Percentiles rank a stretch among this genome's conserved stretches.
Evolutionary conservation across 1,284 basidiomycete species (phyloP).

Genomic region (Naganishia cerealis): DNA sequence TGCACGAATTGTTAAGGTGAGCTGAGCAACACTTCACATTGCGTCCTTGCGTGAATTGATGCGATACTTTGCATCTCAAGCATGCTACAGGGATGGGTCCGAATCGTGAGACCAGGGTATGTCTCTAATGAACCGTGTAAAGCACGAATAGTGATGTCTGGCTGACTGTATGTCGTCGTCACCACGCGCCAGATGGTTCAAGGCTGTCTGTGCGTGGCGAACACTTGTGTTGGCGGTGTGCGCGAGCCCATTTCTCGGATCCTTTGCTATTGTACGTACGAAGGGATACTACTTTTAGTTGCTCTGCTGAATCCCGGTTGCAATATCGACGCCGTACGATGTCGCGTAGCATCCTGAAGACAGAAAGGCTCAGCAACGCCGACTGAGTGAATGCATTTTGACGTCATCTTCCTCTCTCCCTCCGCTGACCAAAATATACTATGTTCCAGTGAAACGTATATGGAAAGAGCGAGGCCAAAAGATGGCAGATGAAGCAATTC

Average conservation of each 20-base stretch:
- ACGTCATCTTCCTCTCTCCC: neutral
- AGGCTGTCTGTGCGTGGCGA: constrained; percentile 23
- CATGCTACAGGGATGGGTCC: constrained; percentile 25
- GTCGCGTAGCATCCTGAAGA: constrained; percentile 19
- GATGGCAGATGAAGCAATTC: constrained; percentile 30
- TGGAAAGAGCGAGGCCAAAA: constrained; percentile 30
- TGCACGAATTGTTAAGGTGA: constrained; percentile 27
- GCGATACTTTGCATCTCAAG: neutral
- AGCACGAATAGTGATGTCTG: too few species aligned
- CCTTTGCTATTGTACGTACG: constrained; percentile 17
- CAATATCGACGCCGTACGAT: neutral
- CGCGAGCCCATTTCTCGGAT: constrained; percentile 26
- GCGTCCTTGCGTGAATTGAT: neutral
- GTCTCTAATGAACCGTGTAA: neutral
- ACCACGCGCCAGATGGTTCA: constrained; percentile 23
- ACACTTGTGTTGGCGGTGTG: constrained; percentile 17
- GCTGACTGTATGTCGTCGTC: neutral
- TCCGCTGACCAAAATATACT: neutral
- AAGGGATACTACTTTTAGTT: neutral
- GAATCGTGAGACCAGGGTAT: constrained; percentile 28
- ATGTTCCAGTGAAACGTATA: constrained; percentile 20
- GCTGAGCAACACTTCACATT: neutral
- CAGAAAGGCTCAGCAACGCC: constrained; percentile 6
- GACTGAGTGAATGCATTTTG: constrained; percentile 21
- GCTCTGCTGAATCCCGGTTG: neutral